phyloP scores from a whole-genome alignment of 2,329 filamentous ascomycete species.

The Trichoderma sp. region DNA sequence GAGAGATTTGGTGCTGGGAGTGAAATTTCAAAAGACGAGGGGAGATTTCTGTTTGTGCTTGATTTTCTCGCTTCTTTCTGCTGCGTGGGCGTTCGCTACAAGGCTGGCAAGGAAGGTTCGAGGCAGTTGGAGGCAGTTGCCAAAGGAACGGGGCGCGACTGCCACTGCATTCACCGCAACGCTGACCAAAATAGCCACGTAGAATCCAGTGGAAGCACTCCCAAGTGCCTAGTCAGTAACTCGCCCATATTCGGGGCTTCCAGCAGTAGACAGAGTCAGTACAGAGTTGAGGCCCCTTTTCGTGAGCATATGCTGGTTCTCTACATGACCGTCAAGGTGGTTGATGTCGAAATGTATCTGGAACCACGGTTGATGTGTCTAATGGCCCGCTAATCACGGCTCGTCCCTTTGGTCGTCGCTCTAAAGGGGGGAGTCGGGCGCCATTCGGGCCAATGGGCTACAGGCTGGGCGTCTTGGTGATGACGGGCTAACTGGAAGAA shows the following conservation, averaged over 20 bases:
- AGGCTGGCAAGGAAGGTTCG: not conserved
- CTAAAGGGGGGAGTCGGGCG: conserved; percentile 6
- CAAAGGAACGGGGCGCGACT: not conserved
- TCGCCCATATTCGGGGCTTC: too few relatives aligned
- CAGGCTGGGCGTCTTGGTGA: not conserved
- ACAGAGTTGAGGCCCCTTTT: too few relatives aligned
- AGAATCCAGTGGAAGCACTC: too few relatives aligned
- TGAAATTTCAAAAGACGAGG: not conserved
- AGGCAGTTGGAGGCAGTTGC: not conserved
- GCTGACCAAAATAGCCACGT: not conserved
- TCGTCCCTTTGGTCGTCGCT: conserved; percentile 20
- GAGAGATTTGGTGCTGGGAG: not conserved
- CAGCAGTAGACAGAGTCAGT: too few relatives aligned
- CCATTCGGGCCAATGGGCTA: conserved; percentile 7
- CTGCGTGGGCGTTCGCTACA: not conserved
- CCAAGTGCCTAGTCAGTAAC: too few relatives aligned
- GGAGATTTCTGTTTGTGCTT: not conserved
- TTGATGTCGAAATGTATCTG: not conserved
- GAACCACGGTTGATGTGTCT: not conserved
- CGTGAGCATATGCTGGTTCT: too few relatives aligned
- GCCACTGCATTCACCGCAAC: not conserved
- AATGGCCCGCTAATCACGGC: conserved; percentile 14
- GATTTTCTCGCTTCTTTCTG: not conserved
- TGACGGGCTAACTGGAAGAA: conserved; percentile 2
- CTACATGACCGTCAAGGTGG: not conserved